Base-by-base conservation (phyloP, 2,329 filamentous ascomycete species). In the Dothideomycetes sp. region DNA sequence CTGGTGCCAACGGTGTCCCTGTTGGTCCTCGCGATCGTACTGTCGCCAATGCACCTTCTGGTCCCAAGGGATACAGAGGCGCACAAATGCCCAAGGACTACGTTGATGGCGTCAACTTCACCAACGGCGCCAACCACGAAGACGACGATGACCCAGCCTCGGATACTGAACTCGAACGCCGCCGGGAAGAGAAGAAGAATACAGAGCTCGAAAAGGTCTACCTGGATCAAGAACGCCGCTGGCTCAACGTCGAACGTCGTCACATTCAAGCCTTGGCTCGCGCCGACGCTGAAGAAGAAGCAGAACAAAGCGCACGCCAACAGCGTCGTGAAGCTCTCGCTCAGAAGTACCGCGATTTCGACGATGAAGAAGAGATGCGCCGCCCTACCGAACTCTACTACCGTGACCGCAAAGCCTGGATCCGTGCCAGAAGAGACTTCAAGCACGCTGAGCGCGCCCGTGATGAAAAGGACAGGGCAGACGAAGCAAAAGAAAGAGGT, bases 311-410 rank as follows among this genome's bases (percentile, higher is more conserved):
- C 17, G 77, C 78, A 13, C 61, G 74, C 3, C 74, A 80, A 47
- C 73, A 77, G 33, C 73, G 76, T 38, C 76, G 73, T 45, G 76
- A 80, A 20, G 76, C 78, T 34, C 79, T 82, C 62, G 75, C 82
- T 6, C 78, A 84, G 52, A 75, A 82, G 43, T 70, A 94, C 13
- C 71, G 72, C 32, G 77, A 81, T n/a, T 96, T 87, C 76, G 82
- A 96, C 51, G 91, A 98, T 52, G 87, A 94, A 51, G 67, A 73
- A n/a, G 73, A 76, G 5, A 70, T 69, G 13, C 73, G 80, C 17
- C 87, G 85, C 61, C 65, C 68, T 3, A 77, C 84, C 44, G 73
- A 83, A 19, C 94, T 94, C 65, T 98, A 95, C 67, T 96, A 95
- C 63, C 73, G 80, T 34, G 89, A 98, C 53, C 83, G 82, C 35